These are phyloP conservation scores for Theobroma grandiflorum DNA, from an alignment of 441 rosid genomes.

Conservation along the genomic window DNA sequence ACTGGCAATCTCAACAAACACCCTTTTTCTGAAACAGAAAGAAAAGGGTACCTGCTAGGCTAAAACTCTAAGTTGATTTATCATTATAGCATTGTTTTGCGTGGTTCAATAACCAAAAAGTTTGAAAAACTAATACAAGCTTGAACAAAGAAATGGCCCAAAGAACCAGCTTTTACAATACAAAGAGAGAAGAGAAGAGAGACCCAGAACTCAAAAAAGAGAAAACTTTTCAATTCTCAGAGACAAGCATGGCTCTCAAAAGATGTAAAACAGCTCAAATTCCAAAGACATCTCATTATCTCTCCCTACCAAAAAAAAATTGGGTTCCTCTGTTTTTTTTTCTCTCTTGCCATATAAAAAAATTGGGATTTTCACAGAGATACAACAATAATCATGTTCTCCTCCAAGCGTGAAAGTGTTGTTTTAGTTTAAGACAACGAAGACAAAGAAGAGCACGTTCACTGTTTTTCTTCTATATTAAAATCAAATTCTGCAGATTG, in stretches of 20 bases:
- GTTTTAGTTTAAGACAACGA: conserved; percentile 37
- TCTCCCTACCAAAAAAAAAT: conserved; percentile 18
- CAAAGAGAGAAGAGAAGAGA: conserved; percentile 23
- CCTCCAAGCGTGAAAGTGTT: conserved; percentile 68
- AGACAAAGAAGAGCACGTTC: conserved; percentile 64
- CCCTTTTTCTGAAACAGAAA: conserved; percentile 30
- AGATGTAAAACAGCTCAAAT: conserved; percentile 72
- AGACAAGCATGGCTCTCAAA: conserved; percentile 80
- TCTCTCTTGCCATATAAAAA: not conserved
- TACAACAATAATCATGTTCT: conserved; percentile 55
- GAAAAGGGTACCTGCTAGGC: conserved; percentile 28
- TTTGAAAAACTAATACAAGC: conserved; percentile 1
- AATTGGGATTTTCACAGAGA: conserved; percentile 24
- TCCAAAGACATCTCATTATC: conserved; percentile 50
- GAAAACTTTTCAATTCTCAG: conserved; percentile 38
- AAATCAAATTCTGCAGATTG: conserved; percentile 39
- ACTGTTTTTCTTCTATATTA: conserved; percentile 40
- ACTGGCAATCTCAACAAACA: conserved; percentile 28
- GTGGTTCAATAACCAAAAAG: conserved; percentile 41
- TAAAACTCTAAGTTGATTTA: conserved; percentile 34
- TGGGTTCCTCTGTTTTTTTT: conserved; percentile 6
- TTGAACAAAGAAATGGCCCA: conserved; percentile 35
- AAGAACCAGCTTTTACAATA: conserved; percentile 31
- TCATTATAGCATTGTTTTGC: conserved; percentile 56
- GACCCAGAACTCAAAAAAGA: conserved; percentile 27